These are phyloP conservation scores for Pseudopyrenochaeta lycopersici DNA, from an alignment of 2,329 filamentous ascomycete species.

Conservation along the genomic window DNA sequence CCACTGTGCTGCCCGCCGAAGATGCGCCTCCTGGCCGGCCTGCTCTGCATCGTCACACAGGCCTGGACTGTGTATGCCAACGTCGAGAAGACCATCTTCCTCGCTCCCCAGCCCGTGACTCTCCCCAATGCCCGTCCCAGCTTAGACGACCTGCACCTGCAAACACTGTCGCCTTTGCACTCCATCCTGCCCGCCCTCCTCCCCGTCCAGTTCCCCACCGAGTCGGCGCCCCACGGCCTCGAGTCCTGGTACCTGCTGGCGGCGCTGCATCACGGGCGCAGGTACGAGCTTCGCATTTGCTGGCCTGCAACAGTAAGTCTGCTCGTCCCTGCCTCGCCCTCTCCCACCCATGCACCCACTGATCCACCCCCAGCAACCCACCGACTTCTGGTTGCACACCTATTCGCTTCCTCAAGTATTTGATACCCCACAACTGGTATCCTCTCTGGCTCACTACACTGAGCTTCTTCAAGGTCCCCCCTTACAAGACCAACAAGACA, in stretches of 20 bases:
- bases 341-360: slow-evolving; percentile 13
- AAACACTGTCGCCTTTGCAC: slow-evolving; percentile 66
- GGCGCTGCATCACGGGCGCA: slow-evolving; percentile 71
- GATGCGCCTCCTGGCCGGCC: slow-evolving; percentile 43
- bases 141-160: slow-evolving; percentile 69
- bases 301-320: slow-evolving; percentile 86
- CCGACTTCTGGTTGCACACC: slow-evolving; percentile 75
- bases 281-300: slow-evolving; percentile 92
- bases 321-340: not conserved
- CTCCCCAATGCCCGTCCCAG: slow-evolving; percentile 65
- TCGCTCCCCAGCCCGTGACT: slow-evolving; percentile 69
- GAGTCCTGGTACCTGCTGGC: slow-evolving; percentile 83
- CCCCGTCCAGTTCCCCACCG: slow-evolving; percentile 72
- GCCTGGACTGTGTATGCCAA: slow-evolving; percentile 68
- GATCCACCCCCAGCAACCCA: slow-evolving; percentile 76
- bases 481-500: slow-evolving; percentile 6
- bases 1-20: slow-evolving; percentile 34
- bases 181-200: slow-evolving; percentile 70
- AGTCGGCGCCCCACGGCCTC: slow-evolving; percentile 62
- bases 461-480: slow-evolving; percentile 54
- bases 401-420: slow-evolving; percentile 70
- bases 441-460: slow-evolving; percentile 71
- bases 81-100: slow-evolving; percentile 90
- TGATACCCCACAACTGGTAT: slow-evolving; percentile 68
- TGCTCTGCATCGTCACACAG: slow-evolving; percentile 42